Conservation (phyloP, 495 filamentous ascomycete genomes). For the Cercophora samala region DNA sequence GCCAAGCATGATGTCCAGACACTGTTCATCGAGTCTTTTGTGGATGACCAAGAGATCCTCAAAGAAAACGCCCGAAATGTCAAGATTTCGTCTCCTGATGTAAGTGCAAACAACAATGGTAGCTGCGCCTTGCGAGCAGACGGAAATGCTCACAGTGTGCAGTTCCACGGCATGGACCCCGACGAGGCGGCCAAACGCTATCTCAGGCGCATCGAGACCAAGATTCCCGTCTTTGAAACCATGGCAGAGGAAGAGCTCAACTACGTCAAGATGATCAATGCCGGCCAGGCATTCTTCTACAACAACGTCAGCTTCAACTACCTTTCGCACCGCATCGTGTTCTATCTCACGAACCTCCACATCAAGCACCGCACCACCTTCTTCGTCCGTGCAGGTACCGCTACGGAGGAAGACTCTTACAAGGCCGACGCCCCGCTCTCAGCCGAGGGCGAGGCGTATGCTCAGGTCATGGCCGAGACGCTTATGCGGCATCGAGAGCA, state of each 20-base stretch:
- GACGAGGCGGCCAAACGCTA: constrained; percentile 92
- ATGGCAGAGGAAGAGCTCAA: constrained; percentile 93
- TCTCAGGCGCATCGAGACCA: constrained; percentile 78
- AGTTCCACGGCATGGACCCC: constrained; percentile 86
- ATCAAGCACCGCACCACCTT: constrained; percentile 92
- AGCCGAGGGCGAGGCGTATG: constrained; percentile 78
- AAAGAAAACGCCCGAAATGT: constrained; percentile 96
- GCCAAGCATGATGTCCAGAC: constrained; percentile 95
- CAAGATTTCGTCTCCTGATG: constrained; percentile 97
- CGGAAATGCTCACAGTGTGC: constrained; percentile 26
- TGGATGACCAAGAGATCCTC: constrained; percentile 88
- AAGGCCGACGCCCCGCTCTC: constrained; percentile 84
- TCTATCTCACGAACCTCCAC: constrained; percentile 95
- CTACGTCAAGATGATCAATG: constrained; percentile 99
- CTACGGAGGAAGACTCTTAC: constrained; percentile 77
- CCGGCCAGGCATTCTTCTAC: constrained; percentile 83
- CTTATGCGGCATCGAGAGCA: constrained; percentile 76
- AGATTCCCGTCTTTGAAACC: constrained; percentile 93
- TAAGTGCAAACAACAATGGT: constrained; percentile 34
- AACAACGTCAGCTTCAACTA: constrained; percentile 97
- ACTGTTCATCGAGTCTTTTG: constrained; percentile 93
- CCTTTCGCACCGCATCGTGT: constrained; percentile 91
- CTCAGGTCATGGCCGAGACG: constrained; percentile 79
- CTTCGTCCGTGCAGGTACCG: constrained; percentile 75
- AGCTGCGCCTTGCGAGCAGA: background rate